Evolutionary conservation across 495 filamentous ascomycete genomes (phyloP), one percentile per base, ranked within the genome.

Genomic region (Chlorociboria aeruginascens): DNA sequence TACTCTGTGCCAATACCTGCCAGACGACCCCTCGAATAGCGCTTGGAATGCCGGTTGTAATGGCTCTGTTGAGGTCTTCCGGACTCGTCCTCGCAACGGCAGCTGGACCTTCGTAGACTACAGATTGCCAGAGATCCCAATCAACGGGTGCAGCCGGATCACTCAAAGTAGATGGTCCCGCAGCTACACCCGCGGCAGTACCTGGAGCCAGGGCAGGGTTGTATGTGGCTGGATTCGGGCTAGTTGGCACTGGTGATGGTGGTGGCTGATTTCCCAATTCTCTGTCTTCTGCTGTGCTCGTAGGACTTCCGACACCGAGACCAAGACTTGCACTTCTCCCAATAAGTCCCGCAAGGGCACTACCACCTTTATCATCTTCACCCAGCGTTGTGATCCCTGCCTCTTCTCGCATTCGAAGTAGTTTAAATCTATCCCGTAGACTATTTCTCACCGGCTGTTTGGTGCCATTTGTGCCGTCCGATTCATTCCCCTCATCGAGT

Each of bases 41-140:
- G 55, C 82, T 86, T 2, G 92, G 92, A 47, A 99, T 97, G 35
- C 92, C 92, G 41, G 84, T 82, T 33, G 92, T 86, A 49, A 97
- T 95, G 8, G 92, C 89, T 48, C 75, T 76, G 58, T 88, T 94
- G 45, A 99, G 66, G 56, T 95, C 89, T 46, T 89, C 84, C 3
- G 89, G 74, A 55, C 85, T 94, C 29, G 85, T 84, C 34, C 85
- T 73, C 28, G 84, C 84, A 49, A 96, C 80, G 8, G 86, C 89
- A 31, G 83, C 79, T 9, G 88, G 84, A 1, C 93, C 92, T 68
- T 94, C 82, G 53, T 95, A 88, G 30, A 99, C 92, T 1, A 99
- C 83, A 13, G 83, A 70, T 64, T 99, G 89, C 92, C 92, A 99
- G 14, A 99, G 66, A 63, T 97, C 93, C 92, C 92, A 99, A 59